Percentiles rank a stretch among this genome's conserved stretches.
Evolutionary conservation across 2,329 filamentous ascomycete species (phyloP).

Genomic region (Fusarium circinatum): DNA sequence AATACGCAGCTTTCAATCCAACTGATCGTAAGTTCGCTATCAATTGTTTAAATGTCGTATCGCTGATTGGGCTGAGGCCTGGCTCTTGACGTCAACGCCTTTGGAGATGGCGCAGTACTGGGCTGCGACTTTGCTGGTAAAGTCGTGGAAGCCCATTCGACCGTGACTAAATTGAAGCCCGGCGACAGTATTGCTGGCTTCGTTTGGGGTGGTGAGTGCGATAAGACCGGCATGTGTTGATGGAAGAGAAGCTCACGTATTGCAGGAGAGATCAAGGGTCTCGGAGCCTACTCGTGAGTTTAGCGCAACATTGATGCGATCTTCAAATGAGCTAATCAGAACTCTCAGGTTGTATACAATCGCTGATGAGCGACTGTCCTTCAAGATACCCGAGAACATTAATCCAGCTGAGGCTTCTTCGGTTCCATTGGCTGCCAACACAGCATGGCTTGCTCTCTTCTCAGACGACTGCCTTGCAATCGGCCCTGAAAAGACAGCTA

Average conservation of each 20-base stretch:
- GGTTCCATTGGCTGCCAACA: conserved; percentile 51
- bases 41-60: fast-evolving
- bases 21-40: conserved; percentile 32
- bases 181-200: conserved; percentile 37
- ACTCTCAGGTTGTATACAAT: conserved; percentile 48
- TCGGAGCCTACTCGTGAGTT: conserved; percentile 48
- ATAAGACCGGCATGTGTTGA: fast-evolving
- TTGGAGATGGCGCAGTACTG: conserved; percentile 50
- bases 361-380: conserved; percentile 53
- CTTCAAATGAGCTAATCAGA: neutral
- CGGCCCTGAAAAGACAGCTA: neutral
- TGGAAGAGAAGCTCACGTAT: neutral
- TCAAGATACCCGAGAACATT: conserved; percentile 48
- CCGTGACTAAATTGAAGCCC: conserved; percentile 14
- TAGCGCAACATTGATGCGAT: fast-evolving
- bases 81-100: conserved; percentile 50
- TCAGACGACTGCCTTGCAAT: conserved; percentile 50
- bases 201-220: conserved; percentile 43
- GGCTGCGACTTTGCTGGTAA: conserved; percentile 52
- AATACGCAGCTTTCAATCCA: conserved; percentile 41
- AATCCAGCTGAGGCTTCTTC: conserved; percentile 46
- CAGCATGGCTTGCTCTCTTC: conserved; percentile 53
- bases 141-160: conserved; percentile 46
- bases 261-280: conserved; percentile 38
- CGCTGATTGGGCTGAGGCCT: conserved; percentile 22